Evolutionary conservation across 495 filamentous ascomycete species (phyloP), one percentile per base, ranked within the genome.

Genomic region (Hypoxylon cercidicola): DNA sequence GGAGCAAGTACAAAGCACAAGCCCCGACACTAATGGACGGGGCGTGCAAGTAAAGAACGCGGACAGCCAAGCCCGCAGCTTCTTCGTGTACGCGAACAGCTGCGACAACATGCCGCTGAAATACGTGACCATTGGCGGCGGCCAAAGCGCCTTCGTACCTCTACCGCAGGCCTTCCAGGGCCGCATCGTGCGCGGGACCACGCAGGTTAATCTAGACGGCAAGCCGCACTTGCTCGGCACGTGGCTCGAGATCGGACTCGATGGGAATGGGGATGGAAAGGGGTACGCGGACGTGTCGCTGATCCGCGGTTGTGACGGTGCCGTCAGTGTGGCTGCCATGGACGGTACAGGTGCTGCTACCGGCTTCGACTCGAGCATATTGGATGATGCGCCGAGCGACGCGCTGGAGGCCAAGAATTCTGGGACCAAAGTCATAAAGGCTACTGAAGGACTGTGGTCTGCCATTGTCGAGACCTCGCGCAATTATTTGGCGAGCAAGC

Each of bases 211-310:
- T 19, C 61, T 73, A 19, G 57, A 62, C 57, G 69, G 69, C 0
- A 1, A 51, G 11, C 39, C 69, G 4, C 69, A 72, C 32, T 10
- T 16, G 6, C 55, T 73, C 3, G 68, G 58, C 11, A 68, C 70
- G 3, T 72, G 70, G 70, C 56, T 71, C 60, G 77, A 77, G 54
- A 46, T 71, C 40, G 65, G 66, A 28, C 43, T 55, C 2, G 68
- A 72, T 43, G 59, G 70, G 10, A 69, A 72, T 43, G 61, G 70
- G 10, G 67, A 73, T 47, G 75, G 69, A 56, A 70, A 73, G 43
- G 70, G 67, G 23, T 77, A 75, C 51, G 44, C 64, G 21, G 68
- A 74, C 15, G 64, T 72, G 7, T 68, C 63, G 46, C 49, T 70
- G 35, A 72, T 72, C 32, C 62, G 70, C 5, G 70, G 70, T 8